phyloP scores from a whole-genome alignment of 2,329 filamentous ascomycete genomes.

The Kalaharituber pfeilii region DNA sequence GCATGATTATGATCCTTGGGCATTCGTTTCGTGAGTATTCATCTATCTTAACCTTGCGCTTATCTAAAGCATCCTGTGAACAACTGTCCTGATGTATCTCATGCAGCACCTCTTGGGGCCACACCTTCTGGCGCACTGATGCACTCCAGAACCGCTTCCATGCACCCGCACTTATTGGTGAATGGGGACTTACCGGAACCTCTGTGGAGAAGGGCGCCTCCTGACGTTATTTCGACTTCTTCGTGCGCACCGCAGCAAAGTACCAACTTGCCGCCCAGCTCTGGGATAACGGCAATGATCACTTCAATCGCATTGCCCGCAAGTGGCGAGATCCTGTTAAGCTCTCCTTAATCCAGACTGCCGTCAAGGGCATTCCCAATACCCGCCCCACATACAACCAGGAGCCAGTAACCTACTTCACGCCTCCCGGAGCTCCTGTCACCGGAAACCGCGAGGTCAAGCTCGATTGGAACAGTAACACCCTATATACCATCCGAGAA shows the following conservation, averaged over 20 bases:
- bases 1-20: slow-evolving; percentile 42
- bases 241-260: slow-evolving; percentile 33
- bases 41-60: slow-evolving; percentile 35
- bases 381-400: slow-evolving; percentile 31
- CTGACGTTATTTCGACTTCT: slow-evolving; percentile 41
- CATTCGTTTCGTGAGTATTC: slow-evolving; percentile 39
- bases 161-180: slow-evolving; percentile 33
- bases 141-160: slow-evolving; percentile 36
- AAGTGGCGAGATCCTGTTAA: slow-evolving; percentile 36
- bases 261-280: slow-evolving; percentile 37
- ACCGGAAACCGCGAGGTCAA: too few relatives aligned
- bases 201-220: slow-evolving; percentile 38
- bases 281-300: slow-evolving; percentile 43
- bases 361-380: slow-evolving; percentile 31
- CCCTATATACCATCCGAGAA: too few relatives aligned
- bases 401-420: slow-evolving; percentile 34
- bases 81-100: slow-evolving; percentile 17
- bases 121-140: slow-evolving; percentile 42
- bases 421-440: slow-evolving; percentile 24
- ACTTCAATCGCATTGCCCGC: slow-evolving; percentile 34
- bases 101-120: slow-evolving; percentile 33
- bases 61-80: slow-evolving; percentile 27
- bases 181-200: slow-evolving; percentile 37
- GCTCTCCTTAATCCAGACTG: slow-evolving; percentile 33
- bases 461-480: slow-evolving; percentile 38